Conservation (phyloP, 208 protist genomes). For the Strigomonas galati region DNA sequence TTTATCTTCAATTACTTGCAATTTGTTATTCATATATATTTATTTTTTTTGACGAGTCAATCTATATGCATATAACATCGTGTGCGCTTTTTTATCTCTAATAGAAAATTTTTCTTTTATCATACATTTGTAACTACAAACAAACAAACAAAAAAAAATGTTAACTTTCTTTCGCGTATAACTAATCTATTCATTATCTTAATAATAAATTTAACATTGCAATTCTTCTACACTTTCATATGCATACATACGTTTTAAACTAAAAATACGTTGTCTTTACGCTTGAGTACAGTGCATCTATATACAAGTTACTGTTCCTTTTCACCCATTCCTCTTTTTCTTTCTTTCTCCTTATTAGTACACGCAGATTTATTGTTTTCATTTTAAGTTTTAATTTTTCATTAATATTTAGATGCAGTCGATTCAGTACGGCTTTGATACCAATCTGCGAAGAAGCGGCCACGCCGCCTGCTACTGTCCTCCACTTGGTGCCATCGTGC, state of each 20-base stretch:
- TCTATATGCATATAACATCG: neutral
- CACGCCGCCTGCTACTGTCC: conserved; percentile 45
- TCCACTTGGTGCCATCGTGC: conserved; percentile 31
- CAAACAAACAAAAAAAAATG: neutral
- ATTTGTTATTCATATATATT: neutral
- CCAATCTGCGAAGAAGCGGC: conserved; percentile 33
- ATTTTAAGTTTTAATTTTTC: neutral
- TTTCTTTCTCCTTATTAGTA: neutral
- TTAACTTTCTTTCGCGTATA: neutral
- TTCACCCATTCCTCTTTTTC: neutral
- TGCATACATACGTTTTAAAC: too few species aligned
- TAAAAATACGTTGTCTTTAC: too few species aligned
- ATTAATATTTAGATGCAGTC: conserved; percentile 24
- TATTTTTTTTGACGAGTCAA: neutral
- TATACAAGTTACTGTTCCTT: too few species aligned
- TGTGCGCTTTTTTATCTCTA: neutral
- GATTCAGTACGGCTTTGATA: conserved; percentile 34
- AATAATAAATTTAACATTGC: too few species aligned
- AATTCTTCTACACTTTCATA: too few species aligned
- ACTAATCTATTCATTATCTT: too few species aligned
- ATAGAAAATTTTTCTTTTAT: neutral
- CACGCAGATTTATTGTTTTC: neutral
- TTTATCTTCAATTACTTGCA: neutral
- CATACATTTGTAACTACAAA: neutral
- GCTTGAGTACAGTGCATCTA: too few species aligned